Evolutionary conservation across 2,329 filamentous ascomycete genomes (phyloP).

Genomic region (Colletotrichum sp.): DNA sequence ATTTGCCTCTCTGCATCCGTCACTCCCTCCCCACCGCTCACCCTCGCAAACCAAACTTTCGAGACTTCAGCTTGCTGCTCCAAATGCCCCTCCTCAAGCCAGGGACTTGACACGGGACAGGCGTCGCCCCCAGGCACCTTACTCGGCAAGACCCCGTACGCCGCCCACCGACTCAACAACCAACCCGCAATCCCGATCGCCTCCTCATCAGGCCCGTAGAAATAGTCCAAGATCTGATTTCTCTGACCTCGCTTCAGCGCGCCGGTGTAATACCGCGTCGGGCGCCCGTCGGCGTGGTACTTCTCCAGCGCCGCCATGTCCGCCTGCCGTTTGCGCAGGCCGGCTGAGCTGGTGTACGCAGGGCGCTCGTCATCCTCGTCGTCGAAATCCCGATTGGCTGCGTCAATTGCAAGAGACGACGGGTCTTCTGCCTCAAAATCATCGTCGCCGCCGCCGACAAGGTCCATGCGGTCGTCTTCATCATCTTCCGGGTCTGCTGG

Average conservation of each 20-base stretch:
- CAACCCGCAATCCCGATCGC: slow-evolving; percentile 23
- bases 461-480: slow-evolving; percentile 32
- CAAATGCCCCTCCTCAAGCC: slow-evolving; percentile 22
- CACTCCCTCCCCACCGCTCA: neutral
- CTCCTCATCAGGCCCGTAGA: slow-evolving; percentile 25
- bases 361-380: slow-evolving; percentile 33
- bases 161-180: slow-evolving; percentile 33
- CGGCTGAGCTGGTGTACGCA: slow-evolving; percentile 27
- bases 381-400: slow-evolving; percentile 25
- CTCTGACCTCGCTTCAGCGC: slow-evolving; percentile 32
- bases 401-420: slow-evolving; percentile 27
- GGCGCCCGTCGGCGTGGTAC: slow-evolving; percentile 22
- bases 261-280: slow-evolving; percentile 40
- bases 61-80: slow-evolving; percentile 1
- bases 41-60: slow-evolving; percentile 17
- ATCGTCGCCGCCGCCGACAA: slow-evolving; percentile 35
- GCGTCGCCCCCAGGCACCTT: neutral
- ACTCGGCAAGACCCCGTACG: slow-evolving; percentile 33
- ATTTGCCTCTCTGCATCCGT: neutral
- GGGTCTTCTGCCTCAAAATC: slow-evolving; percentile 34
- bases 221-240: slow-evolving; percentile 25
- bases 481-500: slow-evolving; percentile 28
- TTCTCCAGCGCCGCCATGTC: slow-evolving; percentile 6
- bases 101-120: slow-evolving; percentile 18
- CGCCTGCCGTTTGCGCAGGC: slow-evolving; percentile 17